Evolutionary conservation across 108 stramenopile species (phyloP), one percentile per base, ranked within the genome.

Genomic region (Cyclostephanos invisitatus): DNA sequence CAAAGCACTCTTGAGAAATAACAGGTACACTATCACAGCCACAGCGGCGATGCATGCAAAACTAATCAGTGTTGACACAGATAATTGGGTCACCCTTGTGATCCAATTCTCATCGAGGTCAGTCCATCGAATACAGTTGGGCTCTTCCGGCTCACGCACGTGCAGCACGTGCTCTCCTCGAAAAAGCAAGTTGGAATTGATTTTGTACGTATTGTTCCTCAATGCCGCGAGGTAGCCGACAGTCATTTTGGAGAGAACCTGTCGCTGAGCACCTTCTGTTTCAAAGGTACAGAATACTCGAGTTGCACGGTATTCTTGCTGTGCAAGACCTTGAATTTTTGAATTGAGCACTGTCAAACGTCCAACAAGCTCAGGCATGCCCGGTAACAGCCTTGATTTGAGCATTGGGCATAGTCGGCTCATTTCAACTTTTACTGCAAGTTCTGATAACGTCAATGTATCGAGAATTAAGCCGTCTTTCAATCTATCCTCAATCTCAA

Each of bases 221-320:
- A 46, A 44, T 27, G 88, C 86, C 8, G 80, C 42, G 44, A 87
- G 50, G 20, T 72, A 75, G 9, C 93, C 96, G 12, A 86, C 82
- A 17, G 77, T 72, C 70, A 96, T 83, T 28, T 68, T 64, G 17
- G 75, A 50, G 17, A 96, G 81, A 25, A 92, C 92, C 25, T 77
- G 48, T n/a, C 96, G 85, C 68, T 96, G 96, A 27, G 57, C 77
- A 3, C 46, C 74, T 81, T 96, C 93, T 20, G 85, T 92, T 70
- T 95, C 93, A 70, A 97, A 97, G 10, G 89, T 97, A 55, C 91
- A 67, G 70, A 91, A 96, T 6, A 96, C 91, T 27, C 83, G 80
- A 12, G 87, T 89, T 11, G 84, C 87, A 11, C 85, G 85, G 47
- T 88, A 94, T 9, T 86, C 72, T 50, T 84, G 81, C 51, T 92